A percentile compares a stretch with the other conserved stretches of the same genome.
phyloP scores from a whole-genome alignment of 768 basidiomycete species.

The Chalciporus piperatus region DNA sequence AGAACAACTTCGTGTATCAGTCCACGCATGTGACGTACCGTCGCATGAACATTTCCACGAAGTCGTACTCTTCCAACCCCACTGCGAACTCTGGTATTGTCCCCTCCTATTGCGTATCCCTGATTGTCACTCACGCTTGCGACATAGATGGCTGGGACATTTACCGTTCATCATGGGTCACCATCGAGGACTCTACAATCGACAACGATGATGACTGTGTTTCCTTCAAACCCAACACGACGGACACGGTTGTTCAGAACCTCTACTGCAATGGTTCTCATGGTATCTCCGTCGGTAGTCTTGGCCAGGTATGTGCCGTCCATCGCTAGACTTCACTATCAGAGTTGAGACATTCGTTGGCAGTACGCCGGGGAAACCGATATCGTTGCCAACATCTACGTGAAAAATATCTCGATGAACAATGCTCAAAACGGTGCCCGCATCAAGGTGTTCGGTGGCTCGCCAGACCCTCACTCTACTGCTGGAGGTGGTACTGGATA shows the following conservation, averaged over 20 bases:
- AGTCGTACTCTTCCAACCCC: slow-evolving; percentile 35
- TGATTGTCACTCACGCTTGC: background rate
- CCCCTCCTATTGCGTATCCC: background rate
- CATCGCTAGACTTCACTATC: background rate
- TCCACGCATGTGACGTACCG: slow-evolving; percentile 41
- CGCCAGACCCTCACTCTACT: slow-evolving; percentile 36
- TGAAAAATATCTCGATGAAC: slow-evolving; percentile 41
- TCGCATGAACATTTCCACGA: slow-evolving; percentile 34
- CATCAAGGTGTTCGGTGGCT: slow-evolving; percentile 52
- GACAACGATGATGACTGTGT: slow-evolving; percentile 44
- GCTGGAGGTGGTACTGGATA: slow-evolving; percentile 44
- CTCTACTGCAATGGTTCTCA: slow-evolving; percentile 38
- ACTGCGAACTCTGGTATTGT: slow-evolving; percentile 34
- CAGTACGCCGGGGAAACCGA: slow-evolving; percentile 40
- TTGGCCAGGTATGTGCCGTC: slow-evolving; percentile 36
- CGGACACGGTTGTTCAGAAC: slow-evolving; percentile 39
- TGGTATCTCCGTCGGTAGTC: slow-evolving; percentile 49
- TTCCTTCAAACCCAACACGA: slow-evolving; percentile 31
- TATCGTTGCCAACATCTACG: slow-evolving; percentile 44
- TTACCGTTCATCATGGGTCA: slow-evolving; percentile 37
- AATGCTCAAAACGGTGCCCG: slow-evolving; percentile 49
- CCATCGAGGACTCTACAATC: slow-evolving; percentile 37
- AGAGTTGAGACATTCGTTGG: background rate
- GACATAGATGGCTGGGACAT: slow-evolving; percentile 47
- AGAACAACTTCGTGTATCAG: slow-evolving; percentile 42